Percentiles rank a stretch among this genome's conserved stretches.
phyloP scores from a whole-genome alignment of 2,329 filamentous ascomycete species.

The Fusarium nodosum region DNA sequence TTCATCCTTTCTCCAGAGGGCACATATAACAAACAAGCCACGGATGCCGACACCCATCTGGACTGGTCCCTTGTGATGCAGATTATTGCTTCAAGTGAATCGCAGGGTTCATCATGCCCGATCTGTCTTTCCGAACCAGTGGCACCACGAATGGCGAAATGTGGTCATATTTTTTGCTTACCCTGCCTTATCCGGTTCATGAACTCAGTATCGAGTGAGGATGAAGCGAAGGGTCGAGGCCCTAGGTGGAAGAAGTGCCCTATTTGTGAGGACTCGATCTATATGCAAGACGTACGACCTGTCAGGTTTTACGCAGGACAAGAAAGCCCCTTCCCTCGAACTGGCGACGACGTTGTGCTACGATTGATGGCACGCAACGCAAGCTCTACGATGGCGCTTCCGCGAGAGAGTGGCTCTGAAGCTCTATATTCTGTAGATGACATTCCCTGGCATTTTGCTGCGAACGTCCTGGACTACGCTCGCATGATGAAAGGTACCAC shows the following conservation, averaged over 20 bases:
- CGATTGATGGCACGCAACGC: slow-evolving; percentile 85
- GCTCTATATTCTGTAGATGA: slow-evolving; percentile 77
- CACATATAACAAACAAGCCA: slow-evolving; percentile 83
- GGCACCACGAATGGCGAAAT: slow-evolving; percentile 95
- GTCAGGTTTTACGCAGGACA: slow-evolving; percentile 93
- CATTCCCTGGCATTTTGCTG: slow-evolving; percentile 94
- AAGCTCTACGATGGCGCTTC: slow-evolving; percentile 87
- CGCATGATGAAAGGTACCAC: slow-evolving; percentile 94
- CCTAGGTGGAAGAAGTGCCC: slow-evolving; percentile 94
- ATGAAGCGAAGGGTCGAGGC: slow-evolving; percentile 77
- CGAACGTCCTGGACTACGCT: slow-evolving; percentile 94
- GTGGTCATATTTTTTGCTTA: slow-evolving; percentile 96
- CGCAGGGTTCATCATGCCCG: slow-evolving; percentile 89
- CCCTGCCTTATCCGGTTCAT: slow-evolving; percentile 96
- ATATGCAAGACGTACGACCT: slow-evolving; percentile 88
- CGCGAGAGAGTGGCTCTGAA: slow-evolving; percentile 81
- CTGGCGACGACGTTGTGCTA: slow-evolving; percentile 90
- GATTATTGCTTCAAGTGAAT: slow-evolving; percentile 89
- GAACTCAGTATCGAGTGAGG: slow-evolving; percentile 81
- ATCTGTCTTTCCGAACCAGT: slow-evolving; percentile 95
- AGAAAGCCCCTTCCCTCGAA: slow-evolving; percentile 82
- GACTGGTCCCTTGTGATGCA: slow-evolving; percentile 94
- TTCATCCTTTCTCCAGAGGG: slow-evolving; percentile 91
- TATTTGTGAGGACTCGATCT: slow-evolving; percentile 94
- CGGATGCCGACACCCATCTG: slow-evolving; percentile 88